Conservation (phyloP, 164 flowering plant genomes). For the Warburgia ugandensis region DNA sequence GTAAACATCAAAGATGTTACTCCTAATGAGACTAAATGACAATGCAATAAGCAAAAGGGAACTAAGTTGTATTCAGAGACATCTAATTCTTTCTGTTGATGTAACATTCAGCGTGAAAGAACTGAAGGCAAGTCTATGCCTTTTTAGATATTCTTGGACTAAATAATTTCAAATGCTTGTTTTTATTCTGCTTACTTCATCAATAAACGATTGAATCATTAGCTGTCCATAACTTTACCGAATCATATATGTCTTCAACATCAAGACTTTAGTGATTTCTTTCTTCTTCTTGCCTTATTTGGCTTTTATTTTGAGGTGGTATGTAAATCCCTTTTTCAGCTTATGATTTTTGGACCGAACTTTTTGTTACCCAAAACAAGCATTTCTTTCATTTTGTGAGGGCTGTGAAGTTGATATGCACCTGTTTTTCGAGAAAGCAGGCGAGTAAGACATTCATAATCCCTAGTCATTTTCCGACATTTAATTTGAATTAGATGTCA, state of each 20-base stretch:
- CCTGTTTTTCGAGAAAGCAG: slow-evolving; percentile 85
- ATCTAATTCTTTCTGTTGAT: too few relatives aligned
- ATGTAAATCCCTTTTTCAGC: background rate
- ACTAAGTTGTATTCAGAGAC: too few relatives aligned
- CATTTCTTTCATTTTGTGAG: slow-evolving; percentile 88
- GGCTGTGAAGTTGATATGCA: slow-evolving; percentile 95
- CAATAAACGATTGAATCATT: background rate
- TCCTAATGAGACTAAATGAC: too few relatives aligned
- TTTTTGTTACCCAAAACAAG: slow-evolving; percentile 39
- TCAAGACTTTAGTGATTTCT: too few relatives aligned
- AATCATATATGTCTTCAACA: too few relatives aligned
- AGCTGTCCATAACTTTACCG: background rate
- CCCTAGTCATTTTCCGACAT: background rate
- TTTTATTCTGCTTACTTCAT: background rate
- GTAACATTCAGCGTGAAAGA: slow-evolving; percentile 92
- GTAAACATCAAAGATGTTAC: too few relatives aligned
- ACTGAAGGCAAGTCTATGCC: slow-evolving; percentile 47
- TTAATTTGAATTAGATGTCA: background rate
- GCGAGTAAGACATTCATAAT: slow-evolving; percentile 61
- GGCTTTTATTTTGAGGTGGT: background rate
- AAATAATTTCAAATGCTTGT: background rate
- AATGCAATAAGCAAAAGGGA: too few relatives aligned
- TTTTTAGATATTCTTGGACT: background rate
- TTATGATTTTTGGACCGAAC: background rate
- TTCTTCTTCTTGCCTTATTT: background rate